A percentile compares a stretch with the other conserved stretches of the same genome.
Conservation (phyloP, 2,329 filamentous ascomycete species). For the Camillea tinctor region DNA sequence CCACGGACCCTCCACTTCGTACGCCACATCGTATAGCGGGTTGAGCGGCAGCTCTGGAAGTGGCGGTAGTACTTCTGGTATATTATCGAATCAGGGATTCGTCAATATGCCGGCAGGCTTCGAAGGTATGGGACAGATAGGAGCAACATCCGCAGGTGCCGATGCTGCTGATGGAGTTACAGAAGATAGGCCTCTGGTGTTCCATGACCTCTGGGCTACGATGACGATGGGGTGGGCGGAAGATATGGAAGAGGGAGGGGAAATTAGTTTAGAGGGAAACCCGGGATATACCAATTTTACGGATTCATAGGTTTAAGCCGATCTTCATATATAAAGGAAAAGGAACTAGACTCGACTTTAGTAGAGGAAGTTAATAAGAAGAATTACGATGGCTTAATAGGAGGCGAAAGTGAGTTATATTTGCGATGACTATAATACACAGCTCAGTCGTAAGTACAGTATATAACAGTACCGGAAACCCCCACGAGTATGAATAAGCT, state of each 20-base stretch:
- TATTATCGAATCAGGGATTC: neutral
- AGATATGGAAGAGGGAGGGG: slow-evolving; percentile 5
- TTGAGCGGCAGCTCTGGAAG: slow-evolving; percentile 5
- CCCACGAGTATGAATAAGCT: too few relatives aligned
- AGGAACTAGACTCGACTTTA: neutral
- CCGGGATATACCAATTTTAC: neutral
- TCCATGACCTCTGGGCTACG: slow-evolving; percentile 26
- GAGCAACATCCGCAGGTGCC: slow-evolving; percentile 8
- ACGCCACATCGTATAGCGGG: neutral
- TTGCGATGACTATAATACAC: too few relatives aligned
- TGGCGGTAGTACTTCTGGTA: slow-evolving; percentile 1
- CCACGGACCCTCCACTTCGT: neutral
- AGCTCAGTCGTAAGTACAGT: too few relatives aligned
- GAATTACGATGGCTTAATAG: too few relatives aligned
- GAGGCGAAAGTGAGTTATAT: too few relatives aligned
- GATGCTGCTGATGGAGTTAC: neutral
- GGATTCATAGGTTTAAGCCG: neutral
- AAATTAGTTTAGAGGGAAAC: neutral
- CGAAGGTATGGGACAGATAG: slow-evolving; percentile 9
- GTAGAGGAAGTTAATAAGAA: too few relatives aligned
- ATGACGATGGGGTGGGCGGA: slow-evolving; percentile 27
- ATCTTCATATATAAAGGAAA: neutral
- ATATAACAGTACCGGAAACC: too few relatives aligned
- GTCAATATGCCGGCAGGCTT: neutral
- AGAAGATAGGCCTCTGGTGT: neutral